These are phyloP conservation scores for Fusarium sp. DNA, from an alignment of 2,329 filamentous ascomycete species.

Conservation along the genomic window DNA sequence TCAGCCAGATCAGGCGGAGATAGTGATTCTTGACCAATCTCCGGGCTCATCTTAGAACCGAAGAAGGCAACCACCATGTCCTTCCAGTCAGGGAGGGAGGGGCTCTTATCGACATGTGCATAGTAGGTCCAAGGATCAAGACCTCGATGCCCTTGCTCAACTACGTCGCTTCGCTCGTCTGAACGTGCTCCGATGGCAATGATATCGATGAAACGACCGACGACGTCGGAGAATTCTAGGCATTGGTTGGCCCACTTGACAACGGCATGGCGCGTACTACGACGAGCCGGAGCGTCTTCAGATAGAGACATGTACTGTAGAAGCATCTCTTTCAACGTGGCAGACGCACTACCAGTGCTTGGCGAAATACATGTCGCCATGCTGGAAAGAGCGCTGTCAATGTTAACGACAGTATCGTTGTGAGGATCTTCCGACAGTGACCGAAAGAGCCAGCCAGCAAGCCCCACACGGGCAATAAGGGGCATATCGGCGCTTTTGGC, in stretches of 20 bases:
- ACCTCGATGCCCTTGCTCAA: slow-evolving; percentile 91
- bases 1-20: slow-evolving; percentile 38
- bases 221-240: slow-evolving; percentile 80
- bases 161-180: slow-evolving; percentile 81
- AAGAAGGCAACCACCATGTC: slow-evolving; percentile 65
- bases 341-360: slow-evolving; percentile 45
- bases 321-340: slow-evolving; percentile 65
- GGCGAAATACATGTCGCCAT: slow-evolving; percentile 64
- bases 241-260: slow-evolving; percentile 93
- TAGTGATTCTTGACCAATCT: slow-evolving; percentile 50
- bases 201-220: slow-evolving; percentile 89
- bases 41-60: slow-evolving; percentile 47
- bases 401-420: slow-evolving; percentile 82
- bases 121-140: slow-evolving; percentile 74
- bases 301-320: slow-evolving; percentile 73
- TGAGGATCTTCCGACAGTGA: slow-evolving; percentile 85
- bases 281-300: slow-evolving; percentile 64
- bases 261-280: slow-evolving; percentile 83
- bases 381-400: slow-evolving; percentile 88
- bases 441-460: slow-evolving; percentile 81
- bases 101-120: slow-evolving; percentile 56
- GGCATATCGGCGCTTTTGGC: slow-evolving; percentile 73
- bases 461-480: slow-evolving; percentile 63
- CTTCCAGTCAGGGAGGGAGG: slow-evolving; percentile 62
- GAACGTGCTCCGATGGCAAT: slow-evolving; percentile 77